Evolutionary conservation across 2,329 filamentous ascomycete genomes (phyloP).

Genomic region (Plenodomus tracheiphilus): DNA sequence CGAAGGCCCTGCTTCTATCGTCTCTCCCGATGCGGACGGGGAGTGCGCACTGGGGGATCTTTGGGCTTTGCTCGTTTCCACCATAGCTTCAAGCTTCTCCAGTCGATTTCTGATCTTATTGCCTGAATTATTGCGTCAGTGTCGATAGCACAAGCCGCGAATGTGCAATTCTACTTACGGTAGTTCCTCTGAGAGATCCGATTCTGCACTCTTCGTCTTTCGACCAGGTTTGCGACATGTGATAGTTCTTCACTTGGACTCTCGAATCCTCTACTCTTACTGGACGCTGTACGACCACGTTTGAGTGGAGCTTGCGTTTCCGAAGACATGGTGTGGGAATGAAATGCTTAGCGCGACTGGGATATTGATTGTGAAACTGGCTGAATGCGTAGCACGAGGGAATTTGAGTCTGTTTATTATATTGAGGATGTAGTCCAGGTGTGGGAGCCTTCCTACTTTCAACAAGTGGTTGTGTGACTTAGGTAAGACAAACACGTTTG

Average conservation of each 20-base stretch:
- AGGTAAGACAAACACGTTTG: too few species aligned
- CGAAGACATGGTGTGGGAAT: neutral
- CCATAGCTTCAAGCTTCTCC: neutral
- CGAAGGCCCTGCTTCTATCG: neutral
- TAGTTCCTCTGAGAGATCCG: neutral
- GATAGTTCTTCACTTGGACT: conserved; percentile 1
- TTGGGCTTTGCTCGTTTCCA: neutral
- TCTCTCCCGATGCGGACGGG: too few species aligned
- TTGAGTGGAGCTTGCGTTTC: neutral
- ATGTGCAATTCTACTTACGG: neutral
- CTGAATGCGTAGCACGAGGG: neutral
- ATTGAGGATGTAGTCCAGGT: neutral
- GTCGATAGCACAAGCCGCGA: too few species aligned
- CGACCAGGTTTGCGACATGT: neutral
- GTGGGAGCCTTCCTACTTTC: too few species aligned
- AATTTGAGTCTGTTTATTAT: conserved; percentile 2
- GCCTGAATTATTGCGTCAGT: neutral
- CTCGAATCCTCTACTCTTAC: neutral
- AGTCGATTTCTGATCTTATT: neutral
- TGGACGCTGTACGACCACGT: neutral
- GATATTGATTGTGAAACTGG: neutral
- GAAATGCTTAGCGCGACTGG: neutral
- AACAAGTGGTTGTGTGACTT: too few species aligned
- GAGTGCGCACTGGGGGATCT: neutral
- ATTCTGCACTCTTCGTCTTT: neutral